Evolutionary conservation across 305 asterid genomes (phyloP).

Genomic region (Striga hermonthica): DNA sequence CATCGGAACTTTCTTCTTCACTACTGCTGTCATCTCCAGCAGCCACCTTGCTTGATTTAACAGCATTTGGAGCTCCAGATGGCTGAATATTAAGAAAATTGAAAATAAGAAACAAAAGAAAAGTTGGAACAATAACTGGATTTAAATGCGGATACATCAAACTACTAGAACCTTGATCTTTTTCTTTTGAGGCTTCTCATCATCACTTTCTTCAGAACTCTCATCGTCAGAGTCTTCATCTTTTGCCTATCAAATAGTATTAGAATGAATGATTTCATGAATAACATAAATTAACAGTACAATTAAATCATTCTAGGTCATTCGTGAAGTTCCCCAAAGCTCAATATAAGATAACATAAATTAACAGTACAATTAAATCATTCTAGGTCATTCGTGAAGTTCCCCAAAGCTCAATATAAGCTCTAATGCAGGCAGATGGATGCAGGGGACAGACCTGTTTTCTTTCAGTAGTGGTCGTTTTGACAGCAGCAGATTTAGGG

Average conservation of each 20-base stretch:
- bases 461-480: slow-evolving; percentile 27
- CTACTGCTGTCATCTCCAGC: too few species aligned
- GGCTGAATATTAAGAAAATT: too few species aligned
- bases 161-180: slow-evolving; percentile 38
- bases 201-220: slow-evolving; percentile 45
- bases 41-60: too few species aligned
- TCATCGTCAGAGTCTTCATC: slow-evolving; percentile 32
- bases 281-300: background rate
- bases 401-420: background rate
- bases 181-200: slow-evolving; percentile 51
- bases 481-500: slow-evolving; percentile 35
- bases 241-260: slow-evolving; percentile 16
- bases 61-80: too few species aligned
- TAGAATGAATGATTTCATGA: background rate
- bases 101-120: too few species aligned
- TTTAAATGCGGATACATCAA: background rate
- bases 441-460: slow-evolving; percentile 28
- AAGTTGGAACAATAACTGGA: too few species aligned
- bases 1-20: too few species aligned
- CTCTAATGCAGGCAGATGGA: background rate
- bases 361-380: background rate
- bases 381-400: too few species aligned
- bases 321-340: too few species aligned
- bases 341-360: background rate
- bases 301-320: background rate